Conservation (phyloP, 2,329 filamentous ascomycete genomes). For the Fusarium coicis region DNA sequence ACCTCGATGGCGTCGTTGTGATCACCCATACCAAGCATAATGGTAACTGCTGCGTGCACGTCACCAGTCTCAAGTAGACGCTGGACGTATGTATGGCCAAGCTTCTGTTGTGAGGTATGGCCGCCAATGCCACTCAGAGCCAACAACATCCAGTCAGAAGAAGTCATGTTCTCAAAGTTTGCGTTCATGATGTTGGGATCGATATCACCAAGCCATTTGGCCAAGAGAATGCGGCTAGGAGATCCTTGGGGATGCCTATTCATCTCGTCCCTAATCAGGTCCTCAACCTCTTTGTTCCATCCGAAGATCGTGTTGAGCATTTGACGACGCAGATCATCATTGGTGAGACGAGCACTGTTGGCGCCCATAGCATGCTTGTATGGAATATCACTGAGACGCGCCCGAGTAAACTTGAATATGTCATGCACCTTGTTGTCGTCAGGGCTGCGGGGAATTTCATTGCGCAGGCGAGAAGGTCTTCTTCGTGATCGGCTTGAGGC, state of each 20-base stretch:
- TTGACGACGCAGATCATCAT: constrained; percentile 84
- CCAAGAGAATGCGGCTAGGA: constrained; percentile 81
- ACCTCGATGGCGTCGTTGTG: constrained; percentile 95
- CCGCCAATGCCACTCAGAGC: constrained; percentile 89
- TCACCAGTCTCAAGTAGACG: constrained; percentile 90
- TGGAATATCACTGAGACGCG: constrained; percentile 82
- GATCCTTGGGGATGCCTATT: constrained; percentile 78
- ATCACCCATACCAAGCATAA: constrained; percentile 92
- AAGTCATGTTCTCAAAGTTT: constrained; percentile 87
- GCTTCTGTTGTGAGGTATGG: constrained; percentile 81
- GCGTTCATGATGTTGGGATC: constrained; percentile 83
- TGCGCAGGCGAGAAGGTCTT: constrained; percentile 76
- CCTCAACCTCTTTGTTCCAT: constrained; percentile 87
- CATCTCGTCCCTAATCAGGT: constrained; percentile 86
- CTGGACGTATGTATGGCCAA: constrained; percentile 91
- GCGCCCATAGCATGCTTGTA: constrained; percentile 75
- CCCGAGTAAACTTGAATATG: constrained; percentile 86
- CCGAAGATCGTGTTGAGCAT: constrained; percentile 97
- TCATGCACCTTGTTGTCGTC: constrained; percentile 77
- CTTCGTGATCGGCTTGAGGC: constrained; percentile 60
- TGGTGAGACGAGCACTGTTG: constrained; percentile 71
- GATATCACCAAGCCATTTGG: constrained; percentile 92
- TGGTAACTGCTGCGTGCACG: constrained; percentile 89
- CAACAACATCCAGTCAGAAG: constrained; percentile 96
- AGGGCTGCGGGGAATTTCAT: constrained; percentile 83